phyloP scores from a whole-genome alignment of 306 rosid species.

The Castanea mollissima region DNA sequence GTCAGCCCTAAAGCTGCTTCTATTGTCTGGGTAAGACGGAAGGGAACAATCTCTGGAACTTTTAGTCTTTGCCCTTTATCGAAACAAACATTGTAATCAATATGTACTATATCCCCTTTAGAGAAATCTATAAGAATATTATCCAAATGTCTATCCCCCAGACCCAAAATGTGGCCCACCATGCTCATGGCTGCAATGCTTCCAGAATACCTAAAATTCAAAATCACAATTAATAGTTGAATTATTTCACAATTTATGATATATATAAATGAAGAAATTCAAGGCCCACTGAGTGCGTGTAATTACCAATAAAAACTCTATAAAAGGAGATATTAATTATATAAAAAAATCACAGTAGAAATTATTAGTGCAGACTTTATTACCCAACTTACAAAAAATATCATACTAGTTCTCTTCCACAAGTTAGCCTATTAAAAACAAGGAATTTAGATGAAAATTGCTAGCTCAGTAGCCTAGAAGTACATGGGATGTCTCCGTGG shows the following conservation, averaged over 20 bases:
- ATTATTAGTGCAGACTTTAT: background rate
- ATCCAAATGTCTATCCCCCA: conserved; percentile 94
- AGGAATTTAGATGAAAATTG: background rate
- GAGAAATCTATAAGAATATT: conserved; percentile 89
- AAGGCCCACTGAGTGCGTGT: background rate
- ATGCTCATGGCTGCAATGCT: conserved; percentile 96
- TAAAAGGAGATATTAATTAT: background rate
- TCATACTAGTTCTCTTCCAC: background rate
- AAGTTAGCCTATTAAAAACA: background rate
- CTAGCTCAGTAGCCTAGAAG: background rate
- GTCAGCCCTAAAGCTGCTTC: conserved; percentile 95
- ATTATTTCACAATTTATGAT: conserved; percentile 1
- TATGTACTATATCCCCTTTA: conserved; percentile 85
- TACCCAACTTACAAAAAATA: background rate
- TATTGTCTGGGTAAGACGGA: conserved; percentile 89
- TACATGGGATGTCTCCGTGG: background rate
- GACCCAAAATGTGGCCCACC: conserved; percentile 94
- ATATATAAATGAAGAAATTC: background rate
- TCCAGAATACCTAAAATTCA: conserved; percentile 74
- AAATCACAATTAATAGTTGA: conserved; percentile 18
- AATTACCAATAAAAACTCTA: background rate
- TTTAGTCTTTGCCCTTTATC: conserved; percentile 90
- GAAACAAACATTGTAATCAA: conserved; percentile 94
- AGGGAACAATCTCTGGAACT: conserved; percentile 97
- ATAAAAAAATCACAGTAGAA: background rate